Evolutionary conservation across 139 green algal species (phyloP), one percentile per base, ranked within the genome.

Genomic region (Pseudopediastrum boryanum): DNA sequence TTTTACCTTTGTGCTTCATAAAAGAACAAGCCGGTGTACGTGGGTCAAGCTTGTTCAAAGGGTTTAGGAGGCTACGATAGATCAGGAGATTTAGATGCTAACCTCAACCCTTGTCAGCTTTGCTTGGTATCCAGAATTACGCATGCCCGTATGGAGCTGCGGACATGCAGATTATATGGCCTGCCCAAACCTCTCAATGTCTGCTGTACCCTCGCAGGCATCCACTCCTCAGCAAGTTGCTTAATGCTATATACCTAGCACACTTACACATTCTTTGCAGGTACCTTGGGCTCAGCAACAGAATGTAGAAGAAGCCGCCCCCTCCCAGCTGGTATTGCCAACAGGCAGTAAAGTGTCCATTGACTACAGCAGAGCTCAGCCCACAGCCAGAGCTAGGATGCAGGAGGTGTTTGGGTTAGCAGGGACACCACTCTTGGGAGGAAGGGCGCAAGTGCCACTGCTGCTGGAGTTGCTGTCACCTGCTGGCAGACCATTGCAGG

Each of bases 321-420:
- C 88, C n/a, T 61, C 78, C 16, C 66, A 84, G 58, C 51, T 89
- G 56, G 4, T 25, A 36, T 64, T 89, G 43, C 84, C 84, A 35
- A 82, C 79, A 23, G 83, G 87, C 44, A 82, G 72, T 9, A 52
- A 43, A 0, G 59, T 62, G 21, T 43, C 65, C n/a, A 74, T 89
- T 3, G 68, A 87, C 46, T 89, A 91, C 82, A 73, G 38, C 58
- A 56, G 63, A 16, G 23, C 27, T 19, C 52, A 59, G 44, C 83
- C 83, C 4, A 38, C 33, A 10, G 84, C 76, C 8, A 25, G 51
- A 27, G 51, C 51, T 2, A 78, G 71, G 61, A 78, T 86, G 52
- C 76, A 83, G 86, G 85, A 90, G 65, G 82, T 88, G 39, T 90
- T 90, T 75, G 88, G 88, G 16, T 61, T 90, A 41, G 21, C 67